A percentile compares a stretch with the other conserved stretches of the same genome.
Evolutionary conservation across 768 basidiomycete species (phyloP).

Genomic region (Sarcodon aspratus): DNA sequence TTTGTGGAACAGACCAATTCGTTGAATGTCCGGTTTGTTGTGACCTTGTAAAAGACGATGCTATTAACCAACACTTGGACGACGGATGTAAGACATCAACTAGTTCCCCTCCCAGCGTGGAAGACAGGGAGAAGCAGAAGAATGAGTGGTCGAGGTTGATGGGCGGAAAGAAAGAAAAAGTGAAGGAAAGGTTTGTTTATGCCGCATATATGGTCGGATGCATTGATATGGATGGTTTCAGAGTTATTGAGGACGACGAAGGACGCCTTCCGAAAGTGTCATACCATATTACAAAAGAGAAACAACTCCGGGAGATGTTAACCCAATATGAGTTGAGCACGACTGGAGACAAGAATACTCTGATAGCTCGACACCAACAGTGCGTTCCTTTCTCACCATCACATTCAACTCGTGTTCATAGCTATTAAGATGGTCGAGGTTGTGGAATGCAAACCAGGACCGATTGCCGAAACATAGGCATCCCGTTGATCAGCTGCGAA

Average conservation of each 20-base stretch:
- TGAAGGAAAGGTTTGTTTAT: not conserved
- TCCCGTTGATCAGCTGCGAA: slow-evolving; percentile 31
- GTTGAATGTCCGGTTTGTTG: slow-evolving; percentile 58
- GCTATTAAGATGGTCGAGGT: slow-evolving; percentile 49
- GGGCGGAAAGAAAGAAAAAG: not conserved
- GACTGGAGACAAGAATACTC: slow-evolving; percentile 37
- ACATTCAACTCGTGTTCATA: not conserved
- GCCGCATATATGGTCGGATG: not conserved
- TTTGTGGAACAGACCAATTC: slow-evolving; percentile 7
- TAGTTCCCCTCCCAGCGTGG: slow-evolving; percentile 6
- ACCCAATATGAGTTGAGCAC: slow-evolving; percentile 35
- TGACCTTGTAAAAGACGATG: slow-evolving; percentile 28
- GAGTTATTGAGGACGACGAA: slow-evolving; percentile 16
- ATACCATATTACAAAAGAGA: slow-evolving; percentile 54
- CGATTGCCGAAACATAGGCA: slow-evolving; percentile 33
- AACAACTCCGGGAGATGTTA: slow-evolving; percentile 45
- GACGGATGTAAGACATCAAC: slow-evolving; percentile 31
- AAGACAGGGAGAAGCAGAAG: slow-evolving; percentile 27
- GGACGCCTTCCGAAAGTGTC: slow-evolving; percentile 50
- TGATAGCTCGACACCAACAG: slow-evolving; percentile 52
- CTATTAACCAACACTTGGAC: slow-evolving; percentile 61
- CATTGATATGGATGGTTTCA: not conserved
- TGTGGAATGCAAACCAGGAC: slow-evolving; percentile 66
- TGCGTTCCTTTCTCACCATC: slow-evolving; percentile 14
- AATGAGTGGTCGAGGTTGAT: slow-evolving; percentile 8